Evolutionary conservation across 108 stramenopile species (phyloP).

Genomic region (Phaeodactylum tricornutum): DNA sequence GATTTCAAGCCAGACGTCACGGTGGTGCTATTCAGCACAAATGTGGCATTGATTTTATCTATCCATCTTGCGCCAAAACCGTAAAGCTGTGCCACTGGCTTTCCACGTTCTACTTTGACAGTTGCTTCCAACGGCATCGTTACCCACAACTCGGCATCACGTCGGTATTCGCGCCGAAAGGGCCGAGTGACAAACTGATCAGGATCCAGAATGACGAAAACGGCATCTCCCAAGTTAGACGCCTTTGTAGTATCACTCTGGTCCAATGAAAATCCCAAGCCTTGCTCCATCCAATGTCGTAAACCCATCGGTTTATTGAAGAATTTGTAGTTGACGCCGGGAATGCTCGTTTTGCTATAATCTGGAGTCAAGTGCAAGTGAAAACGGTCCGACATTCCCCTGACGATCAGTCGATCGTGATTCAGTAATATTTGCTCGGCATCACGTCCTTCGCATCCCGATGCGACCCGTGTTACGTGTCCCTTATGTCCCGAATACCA

Average conservation of each 20-base stretch:
- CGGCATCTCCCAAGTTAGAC: constrained; percentile 37
- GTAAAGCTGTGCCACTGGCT: constrained; percentile 81
- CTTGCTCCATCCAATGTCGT: constrained; percentile 69
- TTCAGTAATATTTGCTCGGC: constrained; percentile 10
- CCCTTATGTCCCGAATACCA: constrained; percentile 67
- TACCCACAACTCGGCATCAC: background rate
- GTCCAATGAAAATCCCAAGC: constrained; percentile 53
- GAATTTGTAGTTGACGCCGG: constrained; percentile 34
- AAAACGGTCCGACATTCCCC: constrained; percentile 40
- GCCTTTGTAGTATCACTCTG: constrained; percentile 29
- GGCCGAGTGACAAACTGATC: constrained; percentile 74
- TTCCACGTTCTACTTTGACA: constrained; percentile 47
- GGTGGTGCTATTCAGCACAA: too few relatives aligned
- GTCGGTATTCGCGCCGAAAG: constrained; percentile 11
- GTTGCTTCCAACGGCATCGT: background rate
- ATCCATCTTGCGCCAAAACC: constrained; percentile 37
- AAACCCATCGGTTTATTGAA: constrained; percentile 92
- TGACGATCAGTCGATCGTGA: constrained; percentile 20
- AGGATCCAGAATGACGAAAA: constrained; percentile 70
- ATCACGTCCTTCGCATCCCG: constrained; percentile 29
- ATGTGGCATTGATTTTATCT: constrained; percentile 45
- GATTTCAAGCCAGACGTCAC: background rate
- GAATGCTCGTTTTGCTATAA: background rate
- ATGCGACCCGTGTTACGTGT: constrained; percentile 83
- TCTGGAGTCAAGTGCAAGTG: constrained; percentile 76